These are phyloP conservation scores for Mycena vulgaris DNA, from an alignment of 768 basidiomycete species.

Conservation along the genomic window DNA sequence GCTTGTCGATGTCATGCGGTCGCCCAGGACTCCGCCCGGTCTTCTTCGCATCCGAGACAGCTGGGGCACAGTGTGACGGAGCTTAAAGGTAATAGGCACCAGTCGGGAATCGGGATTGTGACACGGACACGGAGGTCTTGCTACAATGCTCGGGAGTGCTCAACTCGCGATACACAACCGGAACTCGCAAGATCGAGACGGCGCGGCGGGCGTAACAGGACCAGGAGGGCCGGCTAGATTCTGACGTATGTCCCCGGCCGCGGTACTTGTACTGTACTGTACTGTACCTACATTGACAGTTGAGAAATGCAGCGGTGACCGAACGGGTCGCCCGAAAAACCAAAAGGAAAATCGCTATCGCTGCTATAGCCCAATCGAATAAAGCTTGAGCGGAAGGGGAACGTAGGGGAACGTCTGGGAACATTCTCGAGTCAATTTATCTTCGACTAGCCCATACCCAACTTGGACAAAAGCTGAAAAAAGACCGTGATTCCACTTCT, in stretches of 20 bases:
- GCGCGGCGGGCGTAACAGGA: neutral
- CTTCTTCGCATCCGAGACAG: conserved; percentile 34
- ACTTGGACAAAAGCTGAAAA: too few species aligned
- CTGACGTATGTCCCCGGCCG: neutral
- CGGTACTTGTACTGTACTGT: neutral
- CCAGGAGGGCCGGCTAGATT: neutral
- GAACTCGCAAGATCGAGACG: too few species aligned
- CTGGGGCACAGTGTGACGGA: conserved; percentile 14
- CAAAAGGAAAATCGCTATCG: neutral
- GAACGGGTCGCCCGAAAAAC: neutral
- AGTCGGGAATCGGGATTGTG: neutral
- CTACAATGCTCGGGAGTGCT: neutral
- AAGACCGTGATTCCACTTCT: too few species aligned
- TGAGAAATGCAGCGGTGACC: too few species aligned
- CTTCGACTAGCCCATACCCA: conserved; percentile 22
- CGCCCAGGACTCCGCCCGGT: conserved; percentile 20
- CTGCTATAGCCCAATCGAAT: neutral
- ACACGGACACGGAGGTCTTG: neutral
- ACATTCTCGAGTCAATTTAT: conserved; percentile 13
- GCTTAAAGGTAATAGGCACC: conserved; percentile 3
- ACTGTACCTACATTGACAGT: neutral
- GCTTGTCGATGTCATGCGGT: conserved; percentile 22
- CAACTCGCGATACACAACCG: neutral
- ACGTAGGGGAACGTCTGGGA: too few species aligned
- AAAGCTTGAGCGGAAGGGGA: too few species aligned